phyloP scores from a whole-genome alignment of 2,329 filamentous ascomycete genomes.

The Apiospora sp. region DNA sequence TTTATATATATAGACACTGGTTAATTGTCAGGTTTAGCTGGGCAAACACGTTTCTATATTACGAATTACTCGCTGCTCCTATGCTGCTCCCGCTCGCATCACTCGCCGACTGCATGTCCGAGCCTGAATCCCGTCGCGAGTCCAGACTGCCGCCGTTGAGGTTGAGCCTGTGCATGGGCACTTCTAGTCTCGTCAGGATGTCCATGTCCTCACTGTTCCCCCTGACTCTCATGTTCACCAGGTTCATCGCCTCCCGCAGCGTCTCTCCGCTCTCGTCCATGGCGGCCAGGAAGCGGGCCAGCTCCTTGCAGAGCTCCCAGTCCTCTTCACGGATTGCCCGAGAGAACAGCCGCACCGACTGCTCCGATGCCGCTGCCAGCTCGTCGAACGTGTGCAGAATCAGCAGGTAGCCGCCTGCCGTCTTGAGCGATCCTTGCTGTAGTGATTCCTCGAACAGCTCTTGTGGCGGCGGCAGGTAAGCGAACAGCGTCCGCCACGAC shows the following conservation, averaged over 20 bases:
- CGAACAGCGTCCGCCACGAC: conserved; percentile 93
- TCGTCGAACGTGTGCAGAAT: conserved; percentile 87
- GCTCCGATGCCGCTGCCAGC: conserved; percentile 72
- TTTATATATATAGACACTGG: too few relatives aligned
- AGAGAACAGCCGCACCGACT: conserved; percentile 81
- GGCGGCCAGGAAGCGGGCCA: conserved; percentile 93
- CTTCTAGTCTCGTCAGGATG: conserved; percentile 44
- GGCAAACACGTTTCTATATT: conserved; percentile 8
- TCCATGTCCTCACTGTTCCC: conserved; percentile 40
- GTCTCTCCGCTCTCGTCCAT: conserved; percentile 88
- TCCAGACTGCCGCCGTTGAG: conserved; percentile 28
- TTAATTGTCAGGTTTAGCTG: not conserved
- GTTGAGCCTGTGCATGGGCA: conserved; percentile 41
- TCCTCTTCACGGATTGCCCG: conserved; percentile 85
- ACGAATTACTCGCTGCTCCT: conserved; percentile 41
- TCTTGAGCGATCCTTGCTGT: conserved; percentile 85
- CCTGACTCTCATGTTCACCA: conserved; percentile 57
- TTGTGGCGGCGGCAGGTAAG: conserved; percentile 86
- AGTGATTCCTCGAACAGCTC: conserved; percentile 94
- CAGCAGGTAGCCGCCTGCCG: conserved; percentile 94
- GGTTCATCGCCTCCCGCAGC: conserved; percentile 74
- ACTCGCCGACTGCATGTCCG: conserved; percentile 41
- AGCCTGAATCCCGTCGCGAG: conserved; percentile 42
- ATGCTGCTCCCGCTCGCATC: conserved; percentile 42
- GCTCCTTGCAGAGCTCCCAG: conserved; percentile 95